Percentiles rank a stretch among this genome's conserved stretches.
Evolutionary conservation across 2,329 filamentous ascomycete genomes (phyloP).

Genomic region (Akanthomyces dipterigenus): DNA sequence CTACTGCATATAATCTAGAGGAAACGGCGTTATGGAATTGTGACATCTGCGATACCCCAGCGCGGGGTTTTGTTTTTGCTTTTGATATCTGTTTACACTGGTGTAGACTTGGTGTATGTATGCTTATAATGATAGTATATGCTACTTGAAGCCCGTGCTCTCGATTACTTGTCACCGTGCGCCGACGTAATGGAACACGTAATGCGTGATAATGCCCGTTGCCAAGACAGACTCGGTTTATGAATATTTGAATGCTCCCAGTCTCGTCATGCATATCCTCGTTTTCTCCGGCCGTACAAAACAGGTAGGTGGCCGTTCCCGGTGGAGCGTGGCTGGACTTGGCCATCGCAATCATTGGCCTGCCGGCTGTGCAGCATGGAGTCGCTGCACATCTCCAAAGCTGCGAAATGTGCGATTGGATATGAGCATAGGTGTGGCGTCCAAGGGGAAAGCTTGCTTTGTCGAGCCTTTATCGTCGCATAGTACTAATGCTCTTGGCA

Average conservation of each 20-base stretch:
- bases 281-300: neutral
- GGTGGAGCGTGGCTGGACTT: slow-evolving; percentile 3
- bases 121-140: neutral
- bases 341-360: neutral
- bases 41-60: neutral
- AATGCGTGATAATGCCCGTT: too few relatives aligned
- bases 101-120: neutral
- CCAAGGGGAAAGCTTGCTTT: neutral
- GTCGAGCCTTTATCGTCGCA: neutral
- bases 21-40: neutral
- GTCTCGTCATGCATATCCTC: neutral
- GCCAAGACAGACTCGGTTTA: neutral
- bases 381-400: neutral
- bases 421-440: neutral
- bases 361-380: neutral
- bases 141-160: neutral
- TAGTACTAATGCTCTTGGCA: neutral
- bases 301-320: neutral
- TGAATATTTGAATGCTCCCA: neutral
- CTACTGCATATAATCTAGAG: neutral
- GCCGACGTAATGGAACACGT: neutral
- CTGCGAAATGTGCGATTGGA: neutral
- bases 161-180: neutral
- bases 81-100: neutral
- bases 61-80: neutral